Evolutionary conservation across 2,329 filamentous ascomycete species (phyloP).

Genomic region (Pestalotiopsis sp.): DNA sequence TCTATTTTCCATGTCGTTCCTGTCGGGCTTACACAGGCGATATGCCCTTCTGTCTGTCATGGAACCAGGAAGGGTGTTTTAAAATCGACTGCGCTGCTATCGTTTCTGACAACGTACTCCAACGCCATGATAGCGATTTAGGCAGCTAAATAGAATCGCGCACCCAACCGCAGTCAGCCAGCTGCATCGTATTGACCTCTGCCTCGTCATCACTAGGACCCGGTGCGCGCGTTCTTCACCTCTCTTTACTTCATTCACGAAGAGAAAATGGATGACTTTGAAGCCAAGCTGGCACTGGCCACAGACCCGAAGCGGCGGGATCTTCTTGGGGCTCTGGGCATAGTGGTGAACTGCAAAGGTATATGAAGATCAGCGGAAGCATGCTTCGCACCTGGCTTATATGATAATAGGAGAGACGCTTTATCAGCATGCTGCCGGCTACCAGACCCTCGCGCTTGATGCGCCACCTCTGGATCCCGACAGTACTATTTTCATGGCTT

Average conservation of each 20-base stretch:
- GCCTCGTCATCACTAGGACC: neutral
- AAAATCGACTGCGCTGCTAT: no score
- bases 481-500: slow-evolving; percentile 9
- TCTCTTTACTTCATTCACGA: neutral
- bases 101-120: neutral
- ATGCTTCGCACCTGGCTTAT: neutral
- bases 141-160: neutral
- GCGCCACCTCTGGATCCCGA: slow-evolving; percentile 3
- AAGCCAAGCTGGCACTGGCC: neutral
- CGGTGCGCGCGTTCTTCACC: neutral
- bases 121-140: neutral
- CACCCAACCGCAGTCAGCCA: neutral
- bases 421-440: neutral
- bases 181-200: neutral
- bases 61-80: no score
- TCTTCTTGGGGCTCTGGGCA: slow-evolving; percentile 1
- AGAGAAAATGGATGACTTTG: slow-evolving; percentile 5
- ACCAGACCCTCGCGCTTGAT: slow-evolving; percentile 9
- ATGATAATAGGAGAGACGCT: slow-evolving; percentile 1
- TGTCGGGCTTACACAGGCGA: no score
- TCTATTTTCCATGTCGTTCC: no score
- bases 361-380: neutral
- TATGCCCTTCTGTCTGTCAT: no score
- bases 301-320: neutral
- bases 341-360: slow-evolving; percentile 9